A percentile compares a stretch with the other conserved stretches of the same genome.
Evolutionary conservation across 441 rosid species (phyloP).

Genomic region (Macaranga tanarius): DNA sequence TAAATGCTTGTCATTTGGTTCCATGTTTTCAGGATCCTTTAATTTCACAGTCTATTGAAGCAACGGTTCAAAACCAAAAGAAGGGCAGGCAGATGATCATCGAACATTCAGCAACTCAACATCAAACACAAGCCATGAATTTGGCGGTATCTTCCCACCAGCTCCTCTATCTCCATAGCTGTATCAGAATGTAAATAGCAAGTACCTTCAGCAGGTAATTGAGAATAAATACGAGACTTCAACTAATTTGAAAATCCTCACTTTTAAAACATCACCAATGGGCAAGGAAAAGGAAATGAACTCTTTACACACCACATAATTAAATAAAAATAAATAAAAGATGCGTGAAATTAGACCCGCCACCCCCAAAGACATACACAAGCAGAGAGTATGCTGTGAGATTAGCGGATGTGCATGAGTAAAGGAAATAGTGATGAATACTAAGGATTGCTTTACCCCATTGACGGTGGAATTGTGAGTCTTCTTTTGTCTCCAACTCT

Average conservation of each 20-base stretch:
- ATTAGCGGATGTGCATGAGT: neutral
- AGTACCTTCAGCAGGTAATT: neutral
- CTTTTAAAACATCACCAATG: no score
- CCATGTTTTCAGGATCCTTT: neutral
- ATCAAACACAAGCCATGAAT: constrained; percentile 88
- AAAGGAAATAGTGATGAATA: neutral
- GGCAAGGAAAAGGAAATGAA: neutral
- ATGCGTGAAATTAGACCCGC: no score
- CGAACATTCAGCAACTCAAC: constrained; percentile 70
- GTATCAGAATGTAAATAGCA: constrained; percentile 24
- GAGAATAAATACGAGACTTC: neutral
- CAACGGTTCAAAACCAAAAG: constrained; percentile 9
- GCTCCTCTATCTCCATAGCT: constrained; percentile 75
- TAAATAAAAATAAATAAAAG: no score
- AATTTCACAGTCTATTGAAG: neutral
- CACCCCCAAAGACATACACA: no score
- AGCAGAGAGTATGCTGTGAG: neutral
- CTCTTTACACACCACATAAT: no score
- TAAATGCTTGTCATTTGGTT: neutral
- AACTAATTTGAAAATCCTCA: neutral
- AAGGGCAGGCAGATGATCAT: constrained; percentile 20
- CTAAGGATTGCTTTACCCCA: constrained; percentile 65
- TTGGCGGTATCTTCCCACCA: constrained; percentile 74
- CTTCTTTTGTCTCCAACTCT: constrained; percentile 91
- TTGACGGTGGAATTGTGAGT: constrained; percentile 85